Conservation (phyloP, 345 rosid species). For the Cardamine occulta region DNA sequence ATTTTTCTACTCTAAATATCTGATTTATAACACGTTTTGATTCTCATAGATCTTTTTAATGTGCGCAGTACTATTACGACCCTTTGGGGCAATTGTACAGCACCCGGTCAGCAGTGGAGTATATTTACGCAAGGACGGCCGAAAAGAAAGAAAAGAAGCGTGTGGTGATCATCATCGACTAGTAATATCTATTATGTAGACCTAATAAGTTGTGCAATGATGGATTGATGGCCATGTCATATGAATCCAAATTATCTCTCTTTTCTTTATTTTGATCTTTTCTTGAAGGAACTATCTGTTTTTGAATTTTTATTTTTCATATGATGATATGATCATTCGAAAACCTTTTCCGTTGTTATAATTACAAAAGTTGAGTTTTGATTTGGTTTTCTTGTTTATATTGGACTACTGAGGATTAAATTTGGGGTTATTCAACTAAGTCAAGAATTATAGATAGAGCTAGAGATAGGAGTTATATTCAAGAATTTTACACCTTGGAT, state of each 20-base stretch:
- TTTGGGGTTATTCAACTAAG: background rate
- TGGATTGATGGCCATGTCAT: background rate
- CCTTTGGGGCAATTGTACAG: constrained; percentile 9
- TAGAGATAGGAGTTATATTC: background rate
- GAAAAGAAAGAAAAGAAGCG: background rate
- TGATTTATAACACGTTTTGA: background rate
- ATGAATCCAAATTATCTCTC: background rate
- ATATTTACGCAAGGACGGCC: background rate
- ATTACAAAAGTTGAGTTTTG: background rate
- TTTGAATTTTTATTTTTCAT: background rate
- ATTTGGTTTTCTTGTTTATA: background rate
- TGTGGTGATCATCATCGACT: background rate
- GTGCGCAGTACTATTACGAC: constrained; percentile 39
- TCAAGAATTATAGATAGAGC: background rate
- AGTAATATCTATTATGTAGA: background rate
- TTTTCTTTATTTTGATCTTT: background rate
- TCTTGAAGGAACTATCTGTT: background rate
- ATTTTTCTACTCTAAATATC: too few species aligned
- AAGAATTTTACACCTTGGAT: background rate
- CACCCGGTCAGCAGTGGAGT: background rate
- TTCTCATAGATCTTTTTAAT: background rate
- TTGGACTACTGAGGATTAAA: background rate
- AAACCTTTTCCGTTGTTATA: background rate
- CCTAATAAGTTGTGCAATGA: background rate
- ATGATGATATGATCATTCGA: background rate